Percentiles rank a stretch among this genome's conserved stretches.
These are phyloP conservation scores for Ramularia collo-cygni DNA, from an alignment of 2,329 filamentous ascomycete species.

Conservation along the genomic window DNA sequence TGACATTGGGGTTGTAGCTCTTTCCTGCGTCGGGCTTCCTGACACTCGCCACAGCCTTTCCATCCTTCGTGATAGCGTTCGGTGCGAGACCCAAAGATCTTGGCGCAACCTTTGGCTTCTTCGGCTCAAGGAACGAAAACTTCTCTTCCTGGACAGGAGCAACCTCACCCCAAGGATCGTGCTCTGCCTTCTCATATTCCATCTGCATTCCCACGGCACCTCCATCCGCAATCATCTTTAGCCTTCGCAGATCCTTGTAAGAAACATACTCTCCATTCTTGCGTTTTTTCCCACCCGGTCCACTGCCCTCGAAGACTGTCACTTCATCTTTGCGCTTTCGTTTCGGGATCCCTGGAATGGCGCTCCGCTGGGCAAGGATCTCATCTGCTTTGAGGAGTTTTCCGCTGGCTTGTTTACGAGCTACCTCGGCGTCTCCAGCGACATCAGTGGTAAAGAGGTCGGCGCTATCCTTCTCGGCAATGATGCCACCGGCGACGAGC, in stretches of 20 bases:
- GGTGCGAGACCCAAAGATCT: slow-evolving; percentile 68
- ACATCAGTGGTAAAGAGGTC: slow-evolving; percentile 83
- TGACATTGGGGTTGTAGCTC: slow-evolving; percentile 87
- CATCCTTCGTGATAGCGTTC: slow-evolving; percentile 73
- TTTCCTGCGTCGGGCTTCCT: slow-evolving; percentile 71
- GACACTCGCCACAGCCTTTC: slow-evolving; percentile 72
- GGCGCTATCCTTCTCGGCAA: slow-evolving; percentile 73
- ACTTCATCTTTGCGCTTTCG: slow-evolving; percentile 69
- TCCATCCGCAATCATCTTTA: slow-evolving; percentile 70
- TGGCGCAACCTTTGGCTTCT: slow-evolving; percentile 63
- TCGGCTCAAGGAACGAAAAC: slow-evolving; percentile 58
- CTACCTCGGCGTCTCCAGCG: slow-evolving; percentile 60
- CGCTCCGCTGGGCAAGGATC: slow-evolving; percentile 79
- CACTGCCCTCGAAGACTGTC: slow-evolving; percentile 36
- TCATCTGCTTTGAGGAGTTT: slow-evolving; percentile 86
- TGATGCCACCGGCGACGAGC: slow-evolving; percentile 81
- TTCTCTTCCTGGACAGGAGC: slow-evolving; percentile 42
- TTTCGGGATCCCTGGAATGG: slow-evolving; percentile 63
- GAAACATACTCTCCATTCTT: slow-evolving; percentile 70
- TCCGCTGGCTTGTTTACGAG: slow-evolving; percentile 56
- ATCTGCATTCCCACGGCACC: slow-evolving; percentile 50
- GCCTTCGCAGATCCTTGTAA: slow-evolving; percentile 71
- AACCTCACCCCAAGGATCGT: slow-evolving; percentile 70
- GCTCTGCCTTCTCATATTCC: slow-evolving; percentile 46
- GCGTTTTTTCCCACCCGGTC: slow-evolving; percentile 64